phyloP scores from a whole-genome alignment of 2,329 filamentous ascomycete species.

The Rutstroemia sp. region DNA sequence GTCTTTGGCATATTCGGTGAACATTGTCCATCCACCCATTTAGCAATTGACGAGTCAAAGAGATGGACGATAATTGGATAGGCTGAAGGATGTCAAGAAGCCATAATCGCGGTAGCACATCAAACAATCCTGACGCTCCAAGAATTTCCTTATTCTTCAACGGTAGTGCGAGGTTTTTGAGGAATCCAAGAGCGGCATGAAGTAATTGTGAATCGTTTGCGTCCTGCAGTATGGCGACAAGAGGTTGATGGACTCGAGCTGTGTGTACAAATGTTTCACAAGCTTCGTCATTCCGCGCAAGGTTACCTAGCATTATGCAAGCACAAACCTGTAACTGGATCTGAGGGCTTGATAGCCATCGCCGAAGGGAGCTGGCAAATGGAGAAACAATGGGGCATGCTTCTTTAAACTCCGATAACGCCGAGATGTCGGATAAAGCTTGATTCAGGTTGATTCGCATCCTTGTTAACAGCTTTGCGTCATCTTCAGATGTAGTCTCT shows the following conservation, averaged over 20 bases:
- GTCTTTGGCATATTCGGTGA: conserved; percentile 37
- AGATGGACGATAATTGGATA: conserved; percentile 53
- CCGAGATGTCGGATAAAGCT: conserved; percentile 44
- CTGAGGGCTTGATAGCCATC: conserved; percentile 39
- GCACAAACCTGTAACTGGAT: conserved; percentile 46
- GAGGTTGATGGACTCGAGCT: conserved; percentile 36
- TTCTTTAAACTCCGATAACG: conserved; percentile 38
- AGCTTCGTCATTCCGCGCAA: conserved; percentile 50
- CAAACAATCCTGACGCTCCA: conserved; percentile 39
- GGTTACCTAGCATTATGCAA: conserved; percentile 54
- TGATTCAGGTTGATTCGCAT: conserved; percentile 45
- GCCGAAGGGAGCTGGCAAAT: conserved; percentile 36
- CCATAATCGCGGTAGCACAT: conserved; percentile 48
- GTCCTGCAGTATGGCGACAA: conserved; percentile 40
- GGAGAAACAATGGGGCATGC: conserved; percentile 37
- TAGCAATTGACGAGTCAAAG: conserved; percentile 49
- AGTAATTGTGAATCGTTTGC: conserved; percentile 42
- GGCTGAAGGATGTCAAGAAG: conserved; percentile 45
- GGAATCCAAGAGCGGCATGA: conserved; percentile 50
- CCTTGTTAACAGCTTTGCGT: conserved; percentile 42
- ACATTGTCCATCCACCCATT: conserved; percentile 47
- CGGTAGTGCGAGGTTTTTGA: conserved; percentile 58
- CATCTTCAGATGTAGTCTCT: conserved; percentile 29
- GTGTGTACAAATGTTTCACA: conserved; percentile 43
- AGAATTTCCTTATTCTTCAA: conserved; percentile 45